phyloP scores from a whole-genome alignment of 2,329 filamentous ascomycete genomes.

The Fusarium gaditjirri region DNA sequence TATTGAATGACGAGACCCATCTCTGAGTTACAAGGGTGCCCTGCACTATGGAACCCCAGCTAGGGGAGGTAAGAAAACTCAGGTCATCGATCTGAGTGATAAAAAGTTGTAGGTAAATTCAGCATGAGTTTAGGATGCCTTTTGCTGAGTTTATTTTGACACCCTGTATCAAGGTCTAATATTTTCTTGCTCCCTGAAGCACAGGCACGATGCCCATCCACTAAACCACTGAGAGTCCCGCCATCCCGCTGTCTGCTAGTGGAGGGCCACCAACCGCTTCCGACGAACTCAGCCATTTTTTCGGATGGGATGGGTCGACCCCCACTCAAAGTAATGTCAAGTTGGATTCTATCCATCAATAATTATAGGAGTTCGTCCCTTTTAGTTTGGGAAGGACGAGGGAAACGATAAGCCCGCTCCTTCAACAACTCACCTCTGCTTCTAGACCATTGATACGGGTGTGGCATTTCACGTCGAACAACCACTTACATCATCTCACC shows the following conservation, averaged over 20 bases:
- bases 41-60: not conserved
- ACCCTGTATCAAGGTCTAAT: no score
- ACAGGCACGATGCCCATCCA: not conserved
- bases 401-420: constrained; percentile 15
- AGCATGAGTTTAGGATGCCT: no score
- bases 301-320: constrained; percentile 22
- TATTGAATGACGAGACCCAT: constrained; percentile 2
- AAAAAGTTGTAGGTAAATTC: no score
- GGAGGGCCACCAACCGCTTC: constrained; percentile 21
- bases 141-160: no score
- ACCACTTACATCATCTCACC: constrained; percentile 28
- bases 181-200: no score
- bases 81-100: no score
- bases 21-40: constrained; percentile 5
- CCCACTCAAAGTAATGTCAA: constrained; percentile 30
- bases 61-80: no score
- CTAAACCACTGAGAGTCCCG: constrained; percentile 20
- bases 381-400: constrained; percentile 26
- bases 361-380: constrained; percentile 36
- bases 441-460: not conserved
- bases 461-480: constrained; percentile 9
- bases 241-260: constrained; percentile 30
- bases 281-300: constrained; percentile 25
- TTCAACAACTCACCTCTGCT: constrained; percentile 9
- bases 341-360: constrained; percentile 28